Evolutionary conservation across 2,329 filamentous ascomycete species (phyloP).

Genomic region (Neopestalotiopsis rosae): DNA sequence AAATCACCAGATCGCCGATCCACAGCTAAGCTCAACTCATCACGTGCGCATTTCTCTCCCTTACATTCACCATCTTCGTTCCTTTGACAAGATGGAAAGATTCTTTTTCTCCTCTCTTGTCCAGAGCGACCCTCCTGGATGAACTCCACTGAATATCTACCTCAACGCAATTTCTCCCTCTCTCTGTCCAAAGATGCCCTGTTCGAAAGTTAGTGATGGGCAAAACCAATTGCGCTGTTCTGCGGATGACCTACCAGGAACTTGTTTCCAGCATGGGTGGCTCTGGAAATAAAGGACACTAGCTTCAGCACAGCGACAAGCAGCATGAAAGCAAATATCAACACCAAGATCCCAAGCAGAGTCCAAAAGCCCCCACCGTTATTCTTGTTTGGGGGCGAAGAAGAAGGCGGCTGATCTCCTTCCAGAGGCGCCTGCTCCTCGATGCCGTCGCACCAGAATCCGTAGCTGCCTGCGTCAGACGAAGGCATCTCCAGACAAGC

Average conservation of each 20-base stretch:
- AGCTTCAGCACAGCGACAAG: not conserved
- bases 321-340: not conserved
- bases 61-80: too few species aligned
- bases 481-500: slow-evolving; percentile 16
- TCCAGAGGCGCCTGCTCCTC: slow-evolving; percentile 25
- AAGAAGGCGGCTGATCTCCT: not conserved
- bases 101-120: too few species aligned
- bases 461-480: slow-evolving; percentile 8
- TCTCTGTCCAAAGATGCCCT: slow-evolving; percentile 14
- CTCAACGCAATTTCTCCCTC: slow-evolving; percentile 5
- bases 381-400: not conserved
- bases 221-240: too few species aligned
- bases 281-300: not conserved
- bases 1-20: too few species aligned
- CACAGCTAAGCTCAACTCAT: too few species aligned
- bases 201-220: not conserved
- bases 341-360: slow-evolving; percentile 8
- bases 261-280: not conserved
- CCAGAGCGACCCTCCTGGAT: too few species aligned
- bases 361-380: not conserved
- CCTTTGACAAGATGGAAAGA: too few species aligned
- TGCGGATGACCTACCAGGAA: slow-evolving; percentile 2
- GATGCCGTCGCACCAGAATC: slow-evolving; percentile 17
- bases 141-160: not conserved
- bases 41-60: too few species aligned